Evolutionary conservation across 164 flowering plant species (phyloP).

Genomic region (Vitis rotundifolia): DNA sequence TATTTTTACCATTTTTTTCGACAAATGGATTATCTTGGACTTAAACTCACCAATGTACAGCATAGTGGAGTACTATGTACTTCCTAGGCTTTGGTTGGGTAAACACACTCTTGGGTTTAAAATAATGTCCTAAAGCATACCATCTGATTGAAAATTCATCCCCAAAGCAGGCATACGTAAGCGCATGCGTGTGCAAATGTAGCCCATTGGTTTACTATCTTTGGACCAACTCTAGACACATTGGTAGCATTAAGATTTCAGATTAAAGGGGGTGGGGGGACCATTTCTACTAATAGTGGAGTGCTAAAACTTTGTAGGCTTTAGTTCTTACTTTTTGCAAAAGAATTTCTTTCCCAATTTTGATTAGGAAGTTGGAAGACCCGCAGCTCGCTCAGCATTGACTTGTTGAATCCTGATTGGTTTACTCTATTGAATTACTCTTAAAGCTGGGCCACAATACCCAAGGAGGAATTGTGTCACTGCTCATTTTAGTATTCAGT

Average conservation of each 20-base stretch:
- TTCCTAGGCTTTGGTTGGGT: slow-evolving; percentile 3
- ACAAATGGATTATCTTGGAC: no score
- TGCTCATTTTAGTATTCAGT: no score
- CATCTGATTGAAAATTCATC: slow-evolving; percentile 1
- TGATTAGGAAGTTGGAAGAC: not conserved
- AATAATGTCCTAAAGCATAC: slow-evolving; percentile 1
- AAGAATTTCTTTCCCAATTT: not conserved
- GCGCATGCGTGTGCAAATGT: slow-evolving; percentile 16
- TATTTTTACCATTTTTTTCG: no score
- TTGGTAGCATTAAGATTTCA: not conserved
- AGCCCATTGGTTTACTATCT: slow-evolving; percentile 7
- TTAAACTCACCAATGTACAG: no score
- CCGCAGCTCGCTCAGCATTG: no score
- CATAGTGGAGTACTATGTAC: not conserved
- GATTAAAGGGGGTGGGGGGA: slow-evolving; percentile 1
- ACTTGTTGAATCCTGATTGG: no score
- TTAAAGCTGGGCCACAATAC: no score
- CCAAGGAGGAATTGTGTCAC: no score
- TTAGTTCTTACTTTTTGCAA: no score
- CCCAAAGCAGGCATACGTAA: not conserved
- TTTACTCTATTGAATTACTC: no score
- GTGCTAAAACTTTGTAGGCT: no score
- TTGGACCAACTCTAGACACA: not conserved
- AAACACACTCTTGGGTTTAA: slow-evolving; percentile 8
- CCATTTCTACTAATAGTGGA: not conserved